Base-by-base conservation (phyloP, 805 yeast species). In the Schwanniomyces sp. region DNA sequence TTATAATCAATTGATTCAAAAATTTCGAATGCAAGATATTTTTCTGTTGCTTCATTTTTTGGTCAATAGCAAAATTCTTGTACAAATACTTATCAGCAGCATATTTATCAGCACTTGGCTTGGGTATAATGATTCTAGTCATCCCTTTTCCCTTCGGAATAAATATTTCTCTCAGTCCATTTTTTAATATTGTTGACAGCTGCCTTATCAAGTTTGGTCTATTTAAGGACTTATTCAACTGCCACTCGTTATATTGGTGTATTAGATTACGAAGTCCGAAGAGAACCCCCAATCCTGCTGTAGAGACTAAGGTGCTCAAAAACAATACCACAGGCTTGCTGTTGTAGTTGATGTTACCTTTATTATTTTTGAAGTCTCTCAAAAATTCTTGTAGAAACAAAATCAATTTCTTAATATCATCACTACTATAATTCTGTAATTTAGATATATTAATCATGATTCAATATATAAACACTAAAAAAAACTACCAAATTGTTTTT, bases 1-100 rank as follows among this genome's bases (percentile, higher is more conserved):
- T 79, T 29, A 91, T 86, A 34, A 73, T 70, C 52, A 90, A 69
- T 69, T 91, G 95, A 50, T 81, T 81, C 49, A 88, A 65, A 56
- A 90, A 88, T 56, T 79, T 79, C 24, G 89, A 84, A 58, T 84
- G 80, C 47, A 78, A 57, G 16, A 73, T 50, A 38, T 58, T 62
- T 36, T 59, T 61, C 50, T 62, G 70, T 49, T 54, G 61, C 46
- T 59, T 61, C 47, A 60, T 44, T 29, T 56, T 57, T 53, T 71
- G 67, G 36, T 63, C 66, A 21, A 71, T 62, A 44, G 67, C 50
- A 53, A 73, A 79, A 51, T 71, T 72, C 58, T 79, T 81, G 56
- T 79, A 79, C 17, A 76, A 57, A 47, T 80, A 74, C 57, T 77
- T 76, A 58, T 81, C 84, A 7, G 81, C 80, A 46, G 82, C 84